Conservation (phyloP, 345 rosid genomes). For the Euphorbia pulcherrima region DNA sequence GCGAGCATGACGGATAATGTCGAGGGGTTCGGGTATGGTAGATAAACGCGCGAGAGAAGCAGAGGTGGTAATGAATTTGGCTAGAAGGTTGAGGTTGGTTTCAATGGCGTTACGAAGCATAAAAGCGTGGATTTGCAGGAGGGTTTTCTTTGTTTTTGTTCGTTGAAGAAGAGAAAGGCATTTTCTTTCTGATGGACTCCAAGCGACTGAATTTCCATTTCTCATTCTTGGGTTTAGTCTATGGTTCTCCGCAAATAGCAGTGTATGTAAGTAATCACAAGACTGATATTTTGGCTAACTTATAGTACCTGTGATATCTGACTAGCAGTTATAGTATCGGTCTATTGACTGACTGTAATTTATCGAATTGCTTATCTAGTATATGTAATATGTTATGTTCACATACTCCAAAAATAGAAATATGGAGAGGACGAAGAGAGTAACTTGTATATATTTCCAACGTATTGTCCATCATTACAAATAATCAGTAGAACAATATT, state of each 20-base stretch:
- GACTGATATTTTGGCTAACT: not conserved
- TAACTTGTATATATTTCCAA: not conserved
- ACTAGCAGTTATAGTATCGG: not conserved
- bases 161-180: conserved; percentile 52
- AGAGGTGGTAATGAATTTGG: conserved; percentile 46
- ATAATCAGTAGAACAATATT: not conserved
- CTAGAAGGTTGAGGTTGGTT: conserved; percentile 50
- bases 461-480: not conserved
- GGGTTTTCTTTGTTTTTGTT: conserved; percentile 27
- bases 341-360: not conserved
- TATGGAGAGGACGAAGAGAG: not conserved
- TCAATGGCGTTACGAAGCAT: conserved; percentile 57
- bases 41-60: conserved; percentile 24
- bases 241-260: not conserved
- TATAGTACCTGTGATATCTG: not conserved
- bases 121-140: conserved; percentile 59
- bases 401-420: not conserved
- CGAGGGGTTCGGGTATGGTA: not conserved
- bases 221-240: not conserved
- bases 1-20: conserved; percentile 48
- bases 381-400: not conserved
- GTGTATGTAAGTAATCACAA: not conserved
- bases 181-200: conserved; percentile 53
- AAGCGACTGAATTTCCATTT: conserved; percentile 7
- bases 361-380: not conserved